These are phyloP conservation scores for Clavariopsis aquatica DNA, from an alignment of 495 filamentous ascomycete genomes.

Conservation along the genomic window DNA sequence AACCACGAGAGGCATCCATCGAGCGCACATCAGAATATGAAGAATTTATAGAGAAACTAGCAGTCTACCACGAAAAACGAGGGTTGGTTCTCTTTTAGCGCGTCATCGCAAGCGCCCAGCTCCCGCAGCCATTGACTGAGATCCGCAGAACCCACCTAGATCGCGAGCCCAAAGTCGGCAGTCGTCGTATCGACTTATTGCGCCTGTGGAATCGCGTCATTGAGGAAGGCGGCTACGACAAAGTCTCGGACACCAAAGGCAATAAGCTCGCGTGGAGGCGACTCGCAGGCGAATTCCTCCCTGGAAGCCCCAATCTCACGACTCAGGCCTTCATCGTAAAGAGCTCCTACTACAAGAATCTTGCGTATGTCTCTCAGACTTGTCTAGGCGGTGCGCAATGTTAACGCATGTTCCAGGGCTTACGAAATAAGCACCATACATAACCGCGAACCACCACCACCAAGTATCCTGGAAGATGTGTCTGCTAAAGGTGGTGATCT, in stretches of 20 bases:
- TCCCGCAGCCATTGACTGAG: slow-evolving; percentile 12
- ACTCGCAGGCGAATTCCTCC: slow-evolving; percentile 65
- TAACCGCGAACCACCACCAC: slow-evolving; percentile 73
- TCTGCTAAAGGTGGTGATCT: slow-evolving; percentile 75
- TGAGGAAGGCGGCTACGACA: slow-evolving; percentile 76
- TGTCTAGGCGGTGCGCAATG: not conserved
- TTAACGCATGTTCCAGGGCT: slow-evolving; percentile 50
- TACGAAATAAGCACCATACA: slow-evolving; percentile 76
- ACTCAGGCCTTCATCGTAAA: slow-evolving; percentile 76
- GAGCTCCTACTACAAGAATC: slow-evolving; percentile 78
- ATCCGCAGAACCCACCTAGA: slow-evolving; percentile 63
- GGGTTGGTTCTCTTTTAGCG: slow-evolving; percentile 50
- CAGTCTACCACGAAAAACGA: slow-evolving; percentile 66
- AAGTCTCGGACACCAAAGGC: slow-evolving; percentile 61
- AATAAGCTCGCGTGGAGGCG: slow-evolving; percentile 79
- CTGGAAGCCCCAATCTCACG: slow-evolving; percentile 63
- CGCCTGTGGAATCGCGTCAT: slow-evolving; percentile 70
- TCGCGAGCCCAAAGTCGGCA: slow-evolving; percentile 70
- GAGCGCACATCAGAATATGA: slow-evolving; percentile 63
- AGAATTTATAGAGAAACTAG: slow-evolving; percentile 67
- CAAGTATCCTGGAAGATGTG: slow-evolving; percentile 74
- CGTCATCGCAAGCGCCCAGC: slow-evolving; percentile 1
- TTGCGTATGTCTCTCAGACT: slow-evolving; percentile 52
- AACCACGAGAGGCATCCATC: slow-evolving; percentile 49
- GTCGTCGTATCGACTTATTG: slow-evolving; percentile 67